phyloP scores from a whole-genome alignment of 78 protist genomes.

The Chrysochromulina tobinii region DNA sequence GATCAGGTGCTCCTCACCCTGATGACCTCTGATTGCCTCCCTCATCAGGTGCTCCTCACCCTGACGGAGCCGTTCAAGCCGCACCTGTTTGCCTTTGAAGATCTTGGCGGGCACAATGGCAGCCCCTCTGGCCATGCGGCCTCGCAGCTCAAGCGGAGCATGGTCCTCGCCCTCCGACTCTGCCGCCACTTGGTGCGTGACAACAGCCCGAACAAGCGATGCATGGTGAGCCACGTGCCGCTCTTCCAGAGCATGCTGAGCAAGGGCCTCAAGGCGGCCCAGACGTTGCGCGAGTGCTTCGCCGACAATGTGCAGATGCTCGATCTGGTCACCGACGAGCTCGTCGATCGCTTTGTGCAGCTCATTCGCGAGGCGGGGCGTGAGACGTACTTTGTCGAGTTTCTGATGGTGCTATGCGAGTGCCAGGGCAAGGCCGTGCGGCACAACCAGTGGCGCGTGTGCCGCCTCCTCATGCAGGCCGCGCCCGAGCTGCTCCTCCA shows the following conservation, averaged over 20 bases:
- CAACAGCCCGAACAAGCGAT: background rate
- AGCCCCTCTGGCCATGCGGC: no score
- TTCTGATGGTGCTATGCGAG: background rate
- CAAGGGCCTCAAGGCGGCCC: background rate
- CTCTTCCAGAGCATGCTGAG: background rate
- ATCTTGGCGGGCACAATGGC: no score
- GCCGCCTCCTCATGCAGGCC: background rate
- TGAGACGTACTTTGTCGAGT: background rate
- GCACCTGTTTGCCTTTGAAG: no score
- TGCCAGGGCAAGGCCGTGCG: background rate
- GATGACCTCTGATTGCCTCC: no score
- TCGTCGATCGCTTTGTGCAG: background rate
- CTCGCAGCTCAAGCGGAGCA: background rate
- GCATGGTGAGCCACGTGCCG: background rate
- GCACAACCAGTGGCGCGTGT: background rate
- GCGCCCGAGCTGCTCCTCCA: background rate
- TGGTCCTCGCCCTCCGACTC: background rate
- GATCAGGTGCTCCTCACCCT: no score
- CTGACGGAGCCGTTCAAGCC: no score
- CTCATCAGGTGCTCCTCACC: no score
- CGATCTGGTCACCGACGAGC: background rate
- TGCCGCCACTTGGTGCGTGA: background rate
- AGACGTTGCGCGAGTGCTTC: background rate
- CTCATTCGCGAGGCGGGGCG: background rate
- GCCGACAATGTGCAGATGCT: background rate